phyloP scores from a whole-genome alignment of 1,139 yeast genomes.

The Magnusiomyces suaveolens region DNA sequence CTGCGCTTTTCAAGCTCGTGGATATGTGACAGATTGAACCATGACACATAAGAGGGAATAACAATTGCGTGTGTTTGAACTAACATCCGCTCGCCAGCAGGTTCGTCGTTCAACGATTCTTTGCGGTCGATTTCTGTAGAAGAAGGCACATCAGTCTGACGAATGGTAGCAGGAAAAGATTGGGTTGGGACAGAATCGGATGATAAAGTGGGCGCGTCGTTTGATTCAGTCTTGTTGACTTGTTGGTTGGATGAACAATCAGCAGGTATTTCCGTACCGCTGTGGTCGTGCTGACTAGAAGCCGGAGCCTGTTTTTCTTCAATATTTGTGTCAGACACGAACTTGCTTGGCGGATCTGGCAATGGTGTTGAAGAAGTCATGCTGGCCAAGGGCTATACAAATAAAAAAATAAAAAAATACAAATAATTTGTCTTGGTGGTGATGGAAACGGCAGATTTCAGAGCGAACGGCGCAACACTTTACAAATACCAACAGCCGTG shows the following conservation, averaged over 20 bases:
- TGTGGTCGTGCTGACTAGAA: no score
- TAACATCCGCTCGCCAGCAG: conserved; percentile 12
- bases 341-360: background rate
- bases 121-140: background rate
- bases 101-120: background rate
- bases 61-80: conserved; percentile 79
- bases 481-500: no score
- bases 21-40: conserved; percentile 66
- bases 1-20: conserved; percentile 72
- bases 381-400: no score
- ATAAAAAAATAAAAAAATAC: no score
- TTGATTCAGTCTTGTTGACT: no score
- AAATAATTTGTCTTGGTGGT: background rate
- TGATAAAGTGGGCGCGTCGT: background rate
- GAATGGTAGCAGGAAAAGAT: conserved; percentile 1
- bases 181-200: no score
- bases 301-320: background rate
- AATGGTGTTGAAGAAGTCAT: background rate
- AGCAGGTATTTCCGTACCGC: background rate
- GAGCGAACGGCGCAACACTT: background rate
- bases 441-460: background rate
- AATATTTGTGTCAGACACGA: background rate
- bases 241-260: background rate
- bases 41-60: conserved; percentile 75
- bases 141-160: background rate